phyloP scores from a whole-genome alignment of 441 rosid species.

The Populus hybrid region DNA sequence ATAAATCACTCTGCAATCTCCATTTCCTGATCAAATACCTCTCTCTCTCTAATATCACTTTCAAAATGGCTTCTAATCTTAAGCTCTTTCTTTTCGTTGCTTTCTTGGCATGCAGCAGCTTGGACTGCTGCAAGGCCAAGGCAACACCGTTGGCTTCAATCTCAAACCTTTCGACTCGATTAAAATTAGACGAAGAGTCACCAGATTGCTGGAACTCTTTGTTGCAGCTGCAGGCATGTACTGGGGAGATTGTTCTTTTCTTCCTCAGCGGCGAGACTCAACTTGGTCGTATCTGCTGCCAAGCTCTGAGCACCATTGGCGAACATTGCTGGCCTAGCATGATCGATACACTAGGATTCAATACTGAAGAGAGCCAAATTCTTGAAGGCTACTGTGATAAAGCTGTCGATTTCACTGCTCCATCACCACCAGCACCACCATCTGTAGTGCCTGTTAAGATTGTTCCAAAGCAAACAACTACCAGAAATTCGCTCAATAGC shows the following conservation, averaged over 20 bases:
- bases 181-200: slow-evolving; percentile 47
- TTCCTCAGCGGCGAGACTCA: slow-evolving; percentile 61
- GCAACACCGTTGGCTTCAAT: slow-evolving; percentile 22
- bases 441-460: not conserved
- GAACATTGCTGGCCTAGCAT: slow-evolving; percentile 54
- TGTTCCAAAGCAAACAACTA: not conserved
- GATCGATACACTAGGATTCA: slow-evolving; percentile 51
- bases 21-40: not conserved
- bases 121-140: not conserved
- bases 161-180: slow-evolving; percentile 35
- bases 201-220: slow-evolving; percentile 58
- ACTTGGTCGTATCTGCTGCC: slow-evolving; percentile 50
- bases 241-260: slow-evolving; percentile 53
- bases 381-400: slow-evolving; percentile 59
- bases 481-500: too few species aligned
- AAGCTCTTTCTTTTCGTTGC: slow-evolving; percentile 14
- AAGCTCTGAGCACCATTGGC: slow-evolving; percentile 44
- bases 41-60: not conserved
- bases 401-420: slow-evolving; percentile 1
- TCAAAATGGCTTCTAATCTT: not conserved
- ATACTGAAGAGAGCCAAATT: slow-evolving; percentile 51
- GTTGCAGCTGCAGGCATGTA: slow-evolving; percentile 55
- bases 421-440: not conserved
- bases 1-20: not conserved
- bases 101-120: slow-evolving; percentile 15